Base-by-base conservation (phyloP, 148 eudicot species). In the Chenopodium quinoa region DNA sequence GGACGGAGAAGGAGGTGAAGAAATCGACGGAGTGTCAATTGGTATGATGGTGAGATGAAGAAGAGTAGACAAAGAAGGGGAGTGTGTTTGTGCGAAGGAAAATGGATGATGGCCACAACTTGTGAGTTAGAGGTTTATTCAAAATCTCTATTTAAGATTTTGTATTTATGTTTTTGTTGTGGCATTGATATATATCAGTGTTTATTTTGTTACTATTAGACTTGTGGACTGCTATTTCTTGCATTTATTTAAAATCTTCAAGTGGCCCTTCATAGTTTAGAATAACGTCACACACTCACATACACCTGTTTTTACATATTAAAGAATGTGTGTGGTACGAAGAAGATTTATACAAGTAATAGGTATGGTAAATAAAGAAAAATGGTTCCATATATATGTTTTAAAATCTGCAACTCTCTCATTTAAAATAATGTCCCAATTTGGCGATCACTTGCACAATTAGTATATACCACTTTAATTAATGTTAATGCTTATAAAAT, bases 191-290 rank as follows among this genome's bases (percentile, higher is more conserved):
- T 62, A 76, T 60, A 13, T 47, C 7, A 37, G 71, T 78, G 86
- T 75, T 76, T 25, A 37, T 80, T 82, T 81, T 83, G 80, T 74
- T 58, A 64, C 75, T 63, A 79, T 68, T 75, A 72, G 84, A 80
- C 88, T 84, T 87, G 92, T 90, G 91, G 92, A 85, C 84, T 87
- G 4, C 76, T 73, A 86, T 79, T 82, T 90, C 83, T 84, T 73
- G 75, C 77, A 80, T 76, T 32, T 67, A 83, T 14, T 64, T 80
- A 52, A 81, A 84, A 80, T 70, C 72, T n/a, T 48, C 1, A 3
- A 17, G 44, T 80, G 83, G 77, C 54, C 83, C 83, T 83, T 78
- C 74, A 78, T 12, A 73, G 47, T 76, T 78, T 67, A 78, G 19
- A 72, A 31, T 76, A 70, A 69, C 68, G 79, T 65, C 68, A 32